Conservation (phyloP, 2,329 filamentous ascomycete species). For the Arthrobotrys sphaeroides region DNA sequence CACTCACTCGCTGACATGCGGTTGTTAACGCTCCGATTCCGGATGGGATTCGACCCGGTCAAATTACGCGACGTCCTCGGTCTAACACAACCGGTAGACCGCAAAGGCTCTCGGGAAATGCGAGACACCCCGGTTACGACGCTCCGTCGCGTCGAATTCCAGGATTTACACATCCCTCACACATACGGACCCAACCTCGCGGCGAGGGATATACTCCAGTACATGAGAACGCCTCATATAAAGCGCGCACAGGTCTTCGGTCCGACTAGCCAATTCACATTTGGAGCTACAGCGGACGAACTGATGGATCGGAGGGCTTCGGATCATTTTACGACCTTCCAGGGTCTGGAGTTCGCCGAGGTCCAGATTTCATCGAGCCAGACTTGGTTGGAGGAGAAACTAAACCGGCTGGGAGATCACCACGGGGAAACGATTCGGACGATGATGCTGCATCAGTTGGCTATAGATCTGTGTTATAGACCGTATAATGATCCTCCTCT, state of each 20-base stretch:
- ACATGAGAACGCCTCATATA: constrained; percentile 14
- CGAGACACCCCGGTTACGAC: background rate
- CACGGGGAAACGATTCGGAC: constrained; percentile 7
- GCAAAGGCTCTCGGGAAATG: background rate
- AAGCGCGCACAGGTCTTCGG: constrained; percentile 16
- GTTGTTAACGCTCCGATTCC: constrained; percentile 15
- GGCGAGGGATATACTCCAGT: background rate
- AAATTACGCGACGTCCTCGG: constrained; percentile 14
- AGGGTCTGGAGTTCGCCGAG: constrained; percentile 13
- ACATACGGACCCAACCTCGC: background rate
- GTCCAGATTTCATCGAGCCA: background rate
- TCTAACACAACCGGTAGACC: background rate
- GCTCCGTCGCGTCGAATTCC: constrained; percentile 23
- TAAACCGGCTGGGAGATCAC: background rate
- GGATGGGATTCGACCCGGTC: background rate
- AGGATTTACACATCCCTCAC: background rate
- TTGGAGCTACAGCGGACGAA: background rate
- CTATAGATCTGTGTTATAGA: background rate
- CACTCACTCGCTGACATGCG: constrained; percentile 8
- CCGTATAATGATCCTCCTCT: background rate
- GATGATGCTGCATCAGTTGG: background rate
- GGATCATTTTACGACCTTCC: constrained; percentile 3
- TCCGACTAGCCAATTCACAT: background rate
- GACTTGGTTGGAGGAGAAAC: background rate
- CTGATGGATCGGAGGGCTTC: background rate